Conservation (phyloP, 1,284 basidiomycete species). For the Erythrobasidium hasegawianum region DNA sequence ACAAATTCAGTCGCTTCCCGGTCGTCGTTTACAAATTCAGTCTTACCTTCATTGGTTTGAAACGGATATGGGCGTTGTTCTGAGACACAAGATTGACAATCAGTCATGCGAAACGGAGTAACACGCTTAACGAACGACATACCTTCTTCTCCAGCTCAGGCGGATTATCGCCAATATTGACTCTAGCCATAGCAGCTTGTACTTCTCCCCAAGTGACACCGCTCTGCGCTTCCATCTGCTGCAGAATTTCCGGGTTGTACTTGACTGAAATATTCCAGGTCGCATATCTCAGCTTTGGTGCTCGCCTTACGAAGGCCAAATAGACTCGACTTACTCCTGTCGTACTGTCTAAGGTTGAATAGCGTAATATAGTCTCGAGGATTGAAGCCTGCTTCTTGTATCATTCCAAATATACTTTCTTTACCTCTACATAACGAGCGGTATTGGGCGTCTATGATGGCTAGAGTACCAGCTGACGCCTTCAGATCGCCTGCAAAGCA, state of each 20-base stretch:
- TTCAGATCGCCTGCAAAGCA: constrained; percentile 74
- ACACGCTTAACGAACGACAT: neutral
- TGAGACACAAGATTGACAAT: neutral
- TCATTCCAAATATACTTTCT: constrained; percentile 74
- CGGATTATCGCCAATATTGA: constrained; percentile 34
- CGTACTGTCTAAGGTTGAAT: constrained; percentile 84
- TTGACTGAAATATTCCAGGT: constrained; percentile 58
- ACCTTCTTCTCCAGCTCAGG: constrained; percentile 30
- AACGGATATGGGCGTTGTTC: constrained; percentile 25
- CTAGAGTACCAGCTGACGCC: constrained; percentile 57
- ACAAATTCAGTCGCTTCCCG: too few relatives aligned
- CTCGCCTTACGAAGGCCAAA: neutral
- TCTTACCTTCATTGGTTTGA: constrained; percentile 30
- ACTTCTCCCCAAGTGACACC: constrained; percentile 78
- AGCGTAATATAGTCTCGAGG: constrained; percentile 75
- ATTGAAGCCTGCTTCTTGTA: constrained; percentile 72
- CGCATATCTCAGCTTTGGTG: neutral
- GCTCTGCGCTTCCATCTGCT: constrained; percentile 65
- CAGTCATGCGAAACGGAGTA: neutral
- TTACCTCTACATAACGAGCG: constrained; percentile 82
- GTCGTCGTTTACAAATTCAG: too few relatives aligned
- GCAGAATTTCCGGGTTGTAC: constrained; percentile 62
- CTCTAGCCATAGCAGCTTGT: constrained; percentile 76
- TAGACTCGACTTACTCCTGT: constrained; percentile 53
- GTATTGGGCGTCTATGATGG: constrained; percentile 72